A percentile compares a stretch with the other conserved stretches of the same genome.
These are phyloP conservation scores for Kwoniella shivajii DNA, from an alignment of 1,284 basidiomycete genomes.

Conservation along the genomic window DNA sequence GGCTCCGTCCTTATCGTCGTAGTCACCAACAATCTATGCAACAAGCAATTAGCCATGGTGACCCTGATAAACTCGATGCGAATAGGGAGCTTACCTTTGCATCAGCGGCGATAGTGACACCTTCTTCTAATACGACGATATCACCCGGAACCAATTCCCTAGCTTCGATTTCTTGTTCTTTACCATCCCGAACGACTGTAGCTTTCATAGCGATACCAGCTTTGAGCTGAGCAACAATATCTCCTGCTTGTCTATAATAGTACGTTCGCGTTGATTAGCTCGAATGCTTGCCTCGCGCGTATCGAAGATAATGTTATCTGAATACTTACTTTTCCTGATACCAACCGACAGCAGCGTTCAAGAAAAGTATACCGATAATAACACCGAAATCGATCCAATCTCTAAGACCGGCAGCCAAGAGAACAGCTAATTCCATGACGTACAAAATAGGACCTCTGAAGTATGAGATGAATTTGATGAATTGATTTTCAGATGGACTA, in stretches of 20 bases:
- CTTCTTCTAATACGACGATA: slow-evolving; percentile 58
- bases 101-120: slow-evolving; percentile 60
- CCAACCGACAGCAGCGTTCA: slow-evolving; percentile 63
- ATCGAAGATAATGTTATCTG: background rate
- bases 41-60: slow-evolving; percentile 42
- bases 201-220: slow-evolving; percentile 61
- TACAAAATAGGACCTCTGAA: slow-evolving; percentile 61
- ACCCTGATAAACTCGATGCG: background rate
- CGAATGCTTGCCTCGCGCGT: background rate
- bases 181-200: slow-evolving; percentile 57
- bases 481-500: slow-evolving; percentile 56
- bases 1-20: slow-evolving; percentile 56
- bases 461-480: slow-evolving; percentile 59
- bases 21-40: slow-evolving; percentile 57
- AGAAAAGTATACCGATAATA: slow-evolving; percentile 56
- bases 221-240: slow-evolving; percentile 58
- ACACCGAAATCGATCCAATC: slow-evolving; percentile 64
- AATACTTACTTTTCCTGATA: slow-evolving; percentile 60
- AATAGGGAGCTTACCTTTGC: slow-evolving; percentile 40
- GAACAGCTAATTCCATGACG: slow-evolving; percentile 63
- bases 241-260: slow-evolving; percentile 41
- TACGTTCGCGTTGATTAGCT: slow-evolving; percentile 1
- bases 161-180: slow-evolving; percentile 60
- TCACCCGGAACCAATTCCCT: slow-evolving; percentile 62
- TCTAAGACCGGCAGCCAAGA: slow-evolving; percentile 60